Conservation (phyloP, 129 eudicot species). For the Scalesia atractyloides region DNA sequence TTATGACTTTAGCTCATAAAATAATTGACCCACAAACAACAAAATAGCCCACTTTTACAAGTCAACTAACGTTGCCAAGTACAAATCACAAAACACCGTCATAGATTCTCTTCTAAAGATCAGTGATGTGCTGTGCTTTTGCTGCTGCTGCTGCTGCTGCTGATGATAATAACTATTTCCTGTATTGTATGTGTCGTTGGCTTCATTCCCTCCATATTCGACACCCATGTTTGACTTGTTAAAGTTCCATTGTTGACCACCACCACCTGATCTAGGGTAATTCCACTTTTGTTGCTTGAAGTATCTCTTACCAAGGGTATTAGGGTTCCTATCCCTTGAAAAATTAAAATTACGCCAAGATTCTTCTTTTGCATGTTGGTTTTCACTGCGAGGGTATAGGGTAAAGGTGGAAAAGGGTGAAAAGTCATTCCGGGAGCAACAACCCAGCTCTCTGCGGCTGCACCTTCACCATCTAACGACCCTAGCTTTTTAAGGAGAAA, state of each 20-base stretch:
- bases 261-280: constrained; percentile 35
- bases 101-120: constrained; percentile 25
- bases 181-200: constrained; percentile 33
- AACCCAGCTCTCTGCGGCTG: constrained; percentile 46
- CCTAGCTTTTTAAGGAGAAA: constrained; percentile 53
- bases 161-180: constrained; percentile 40
- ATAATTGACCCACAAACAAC: constrained; percentile 24
- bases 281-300: constrained; percentile 75
- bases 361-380: constrained; percentile 26
- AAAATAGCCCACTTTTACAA: constrained; percentile 23
- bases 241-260: constrained; percentile 53
- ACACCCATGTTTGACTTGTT: constrained; percentile 39
- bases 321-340: constrained; percentile 35
- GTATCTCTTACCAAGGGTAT: constrained; percentile 55
- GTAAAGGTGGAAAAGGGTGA: constrained; percentile 90
- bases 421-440: constrained; percentile 73
- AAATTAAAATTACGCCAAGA: constrained; percentile 28
- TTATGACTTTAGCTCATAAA: constrained; percentile 30
- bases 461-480: constrained; percentile 27
- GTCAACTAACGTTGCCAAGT: constrained; percentile 31
- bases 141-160: constrained; percentile 22
- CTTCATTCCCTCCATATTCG: constrained; percentile 41
- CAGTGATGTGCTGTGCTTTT: constrained; percentile 31
- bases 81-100: constrained; percentile 30
- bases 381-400: constrained; percentile 46